phyloP scores from a whole-genome alignment of 352 stramenopile genomes.

The Phytopythium chamaehyphon region DNA sequence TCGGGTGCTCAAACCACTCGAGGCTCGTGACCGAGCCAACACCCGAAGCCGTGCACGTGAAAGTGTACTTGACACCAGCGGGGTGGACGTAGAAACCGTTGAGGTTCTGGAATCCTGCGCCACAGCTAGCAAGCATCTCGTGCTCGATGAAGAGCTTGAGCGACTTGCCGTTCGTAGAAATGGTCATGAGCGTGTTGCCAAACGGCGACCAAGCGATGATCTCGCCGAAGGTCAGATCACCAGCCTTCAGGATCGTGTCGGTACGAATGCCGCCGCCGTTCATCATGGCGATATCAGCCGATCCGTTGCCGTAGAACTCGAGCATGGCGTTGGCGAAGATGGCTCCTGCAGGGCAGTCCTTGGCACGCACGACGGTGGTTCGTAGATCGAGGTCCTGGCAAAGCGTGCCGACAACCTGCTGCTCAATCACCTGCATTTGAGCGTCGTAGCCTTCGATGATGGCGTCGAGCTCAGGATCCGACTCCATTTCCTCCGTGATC shows the following conservation, averaged over 20 bases:
- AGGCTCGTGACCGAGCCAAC: slow-evolving; percentile 39
- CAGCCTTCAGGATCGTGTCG: slow-evolving; percentile 48
- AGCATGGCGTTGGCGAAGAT: slow-evolving; percentile 47
- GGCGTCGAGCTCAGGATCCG: slow-evolving; percentile 38
- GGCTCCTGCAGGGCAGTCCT: slow-evolving; percentile 47
- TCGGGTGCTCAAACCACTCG: slow-evolving; percentile 58
- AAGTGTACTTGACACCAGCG: slow-evolving; percentile 64
- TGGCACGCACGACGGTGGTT: slow-evolving; percentile 41
- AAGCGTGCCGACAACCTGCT: slow-evolving; percentile 42
- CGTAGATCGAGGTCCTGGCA: slow-evolving; percentile 51
- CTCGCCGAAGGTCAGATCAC: slow-evolving; percentile 46
- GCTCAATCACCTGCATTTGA: slow-evolving; percentile 35
- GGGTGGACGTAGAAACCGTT: slow-evolving; percentile 71
- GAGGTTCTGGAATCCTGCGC: slow-evolving; percentile 29
- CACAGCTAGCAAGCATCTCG: slow-evolving; percentile 49
- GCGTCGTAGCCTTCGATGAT: slow-evolving; percentile 44
- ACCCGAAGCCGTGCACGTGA: slow-evolving; percentile 41
- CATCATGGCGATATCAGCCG: slow-evolving; percentile 49
- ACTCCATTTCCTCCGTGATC: slow-evolving; percentile 54
- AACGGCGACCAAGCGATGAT: slow-evolving; percentile 66
- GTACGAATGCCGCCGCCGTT: slow-evolving; percentile 69
- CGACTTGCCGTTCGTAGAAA: slow-evolving; percentile 46
- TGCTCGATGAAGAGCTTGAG: slow-evolving; percentile 55
- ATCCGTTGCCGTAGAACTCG: slow-evolving; percentile 45
- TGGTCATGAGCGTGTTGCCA: slow-evolving; percentile 60